phyloP scores from a whole-genome alignment of 2,329 filamentous ascomycete species.

The Albophoma yamanashiensis region DNA sequence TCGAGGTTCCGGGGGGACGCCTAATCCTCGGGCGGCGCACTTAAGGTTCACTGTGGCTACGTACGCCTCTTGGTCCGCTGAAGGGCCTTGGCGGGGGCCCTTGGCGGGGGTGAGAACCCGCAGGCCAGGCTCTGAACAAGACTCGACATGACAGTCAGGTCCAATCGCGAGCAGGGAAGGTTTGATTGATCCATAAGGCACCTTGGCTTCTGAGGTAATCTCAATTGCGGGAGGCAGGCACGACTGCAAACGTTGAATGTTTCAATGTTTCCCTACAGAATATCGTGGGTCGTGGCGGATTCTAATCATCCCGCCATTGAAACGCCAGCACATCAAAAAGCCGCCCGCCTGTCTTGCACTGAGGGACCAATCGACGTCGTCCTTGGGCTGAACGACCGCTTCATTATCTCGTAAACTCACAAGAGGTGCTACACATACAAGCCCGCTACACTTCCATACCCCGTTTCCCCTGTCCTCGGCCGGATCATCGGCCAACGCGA shows the following conservation, averaged over 20 bases:
- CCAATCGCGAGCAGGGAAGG: not conserved
- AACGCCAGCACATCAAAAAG: not conserved
- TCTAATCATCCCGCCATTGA: not conserved
- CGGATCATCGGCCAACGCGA: slow-evolving; percentile 47
- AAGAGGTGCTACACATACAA: slow-evolving; percentile 5
- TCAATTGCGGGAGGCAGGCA: too few species aligned
- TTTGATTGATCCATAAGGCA: not conserved
- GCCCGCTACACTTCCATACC: not conserved
- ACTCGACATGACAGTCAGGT: not conserved
- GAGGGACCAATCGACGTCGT: not conserved
- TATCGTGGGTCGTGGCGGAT: not conserved
- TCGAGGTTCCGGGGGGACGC: not conserved
- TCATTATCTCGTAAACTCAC: not conserved
- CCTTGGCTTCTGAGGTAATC: too few species aligned
- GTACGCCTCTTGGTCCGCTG: not conserved
- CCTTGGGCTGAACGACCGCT: not conserved
- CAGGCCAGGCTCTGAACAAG: not conserved
- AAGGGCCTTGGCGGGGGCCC: not conserved
- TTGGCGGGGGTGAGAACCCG: not conserved
- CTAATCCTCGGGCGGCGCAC: not conserved
- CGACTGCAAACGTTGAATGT: too few species aligned
- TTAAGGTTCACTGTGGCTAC: not conserved
- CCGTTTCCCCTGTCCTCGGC: not conserved
- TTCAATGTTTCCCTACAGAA: not conserved
- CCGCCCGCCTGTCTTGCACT: not conserved